phyloP scores from a whole-genome alignment of 176 grass and related monocot genomes.

The Paspalum notatum region DNA sequence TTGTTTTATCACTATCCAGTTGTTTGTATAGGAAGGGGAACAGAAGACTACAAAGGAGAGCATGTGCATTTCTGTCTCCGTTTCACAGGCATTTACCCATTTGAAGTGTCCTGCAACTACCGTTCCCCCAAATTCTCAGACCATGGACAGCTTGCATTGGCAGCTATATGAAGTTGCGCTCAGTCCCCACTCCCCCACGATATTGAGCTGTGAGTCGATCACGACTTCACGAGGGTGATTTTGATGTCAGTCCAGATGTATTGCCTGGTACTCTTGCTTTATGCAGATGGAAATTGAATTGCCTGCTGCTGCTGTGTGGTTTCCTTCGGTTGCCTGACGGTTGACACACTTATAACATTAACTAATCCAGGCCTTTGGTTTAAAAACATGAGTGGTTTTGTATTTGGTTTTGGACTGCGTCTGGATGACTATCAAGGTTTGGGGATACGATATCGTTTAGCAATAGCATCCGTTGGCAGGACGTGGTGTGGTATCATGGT shows the following conservation, averaged over 20 bases:
- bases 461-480: neutral
- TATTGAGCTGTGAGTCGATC: neutral
- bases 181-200: neutral
- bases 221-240: neutral
- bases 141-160: neutral
- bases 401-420: neutral
- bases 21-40: constrained; percentile 21
- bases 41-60: neutral
- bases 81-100: constrained; percentile 3
- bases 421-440: neutral
- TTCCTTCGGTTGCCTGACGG: neutral
- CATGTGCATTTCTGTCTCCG: neutral
- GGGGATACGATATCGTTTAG: neutral
- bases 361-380: neutral
- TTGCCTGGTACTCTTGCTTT: neutral
- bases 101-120: neutral
- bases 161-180: neutral
- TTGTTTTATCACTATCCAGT: constrained; percentile 2
- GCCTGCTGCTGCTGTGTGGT: neutral
- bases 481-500: neutral
- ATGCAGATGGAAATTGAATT: neutral
- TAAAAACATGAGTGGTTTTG: neutral
- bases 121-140: neutral
- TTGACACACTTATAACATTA: neutral
- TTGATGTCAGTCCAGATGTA: constrained; percentile 3